Conservation (phyloP, 2,329 filamentous ascomycete genomes). For the Dactylellina cionopaga region DNA sequence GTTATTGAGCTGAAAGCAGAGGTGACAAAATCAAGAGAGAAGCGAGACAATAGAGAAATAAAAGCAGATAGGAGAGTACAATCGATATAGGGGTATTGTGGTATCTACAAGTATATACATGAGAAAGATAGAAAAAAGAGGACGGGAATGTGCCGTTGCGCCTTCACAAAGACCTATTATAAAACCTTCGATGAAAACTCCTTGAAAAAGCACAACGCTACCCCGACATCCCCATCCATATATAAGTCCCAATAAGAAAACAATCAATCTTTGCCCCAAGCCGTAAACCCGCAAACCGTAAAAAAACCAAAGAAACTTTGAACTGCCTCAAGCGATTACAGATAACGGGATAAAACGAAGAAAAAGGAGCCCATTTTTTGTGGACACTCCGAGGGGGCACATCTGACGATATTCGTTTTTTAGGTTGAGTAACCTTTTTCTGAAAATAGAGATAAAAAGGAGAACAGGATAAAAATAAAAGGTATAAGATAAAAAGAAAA, state of each 20-base stretch:
- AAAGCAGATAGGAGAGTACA: slow-evolving; percentile 52
- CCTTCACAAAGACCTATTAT: slow-evolving; percentile 49
- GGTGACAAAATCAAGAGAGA: slow-evolving; percentile 2
- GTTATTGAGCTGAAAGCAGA: slow-evolving; percentile 16
- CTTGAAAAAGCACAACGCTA: slow-evolving; percentile 51
- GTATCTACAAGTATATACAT: slow-evolving; percentile 50
- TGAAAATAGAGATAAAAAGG: background rate
- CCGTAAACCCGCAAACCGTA: background rate
- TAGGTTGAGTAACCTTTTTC: background rate
- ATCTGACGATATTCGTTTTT: slow-evolving; percentile 32
- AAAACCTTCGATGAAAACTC: slow-evolving; percentile 40
- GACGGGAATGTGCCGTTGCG: slow-evolving; percentile 49
- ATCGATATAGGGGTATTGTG: slow-evolving; percentile 51
- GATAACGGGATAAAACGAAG: background rate
- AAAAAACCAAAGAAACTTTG: slow-evolving; percentile 19
- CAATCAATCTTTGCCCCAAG: slow-evolving; percentile 21
- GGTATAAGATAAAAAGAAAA: slow-evolving; percentile 2
- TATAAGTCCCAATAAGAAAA: slow-evolving; percentile 35
- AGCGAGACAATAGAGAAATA: slow-evolving; percentile 12
- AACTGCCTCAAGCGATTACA: background rate
- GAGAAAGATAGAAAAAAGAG: slow-evolving; percentile 48
- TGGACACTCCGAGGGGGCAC: too few relatives aligned
- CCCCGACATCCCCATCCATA: slow-evolving; percentile 35
- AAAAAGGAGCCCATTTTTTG: too few relatives aligned
- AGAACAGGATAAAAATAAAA: background rate